Evolutionary conservation across 345 rosid genomes (phyloP).

Genomic region (Aethionema arabicum): DNA sequence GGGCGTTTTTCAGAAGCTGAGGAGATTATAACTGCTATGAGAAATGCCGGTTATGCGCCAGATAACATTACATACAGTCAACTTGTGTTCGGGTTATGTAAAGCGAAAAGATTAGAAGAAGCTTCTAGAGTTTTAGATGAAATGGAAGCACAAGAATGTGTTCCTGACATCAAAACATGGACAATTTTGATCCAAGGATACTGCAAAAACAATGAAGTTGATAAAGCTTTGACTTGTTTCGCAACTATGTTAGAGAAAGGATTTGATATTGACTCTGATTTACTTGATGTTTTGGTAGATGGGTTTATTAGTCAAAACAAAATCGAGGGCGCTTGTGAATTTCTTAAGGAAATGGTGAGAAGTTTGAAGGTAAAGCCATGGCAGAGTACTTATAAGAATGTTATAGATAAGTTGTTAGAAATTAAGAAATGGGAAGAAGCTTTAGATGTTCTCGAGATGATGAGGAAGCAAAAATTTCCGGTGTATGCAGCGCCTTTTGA

Average conservation of each 20-base stretch:
- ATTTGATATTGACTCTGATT: slow-evolving; percentile 57
- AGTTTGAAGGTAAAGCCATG: slow-evolving; percentile 59
- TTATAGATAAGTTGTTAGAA: slow-evolving; percentile 67
- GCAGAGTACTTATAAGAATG: slow-evolving; percentile 71
- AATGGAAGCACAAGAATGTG: slow-evolving; percentile 65
- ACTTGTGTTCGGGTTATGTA: slow-evolving; percentile 80
- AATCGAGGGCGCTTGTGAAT: slow-evolving; percentile 60
- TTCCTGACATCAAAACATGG: slow-evolving; percentile 82
- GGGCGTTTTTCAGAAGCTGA: slow-evolving; percentile 72
- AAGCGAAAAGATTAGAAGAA: slow-evolving; percentile 68
- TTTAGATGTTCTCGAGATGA: slow-evolving; percentile 58
- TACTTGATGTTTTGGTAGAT: slow-evolving; percentile 57
- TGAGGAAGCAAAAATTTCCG: slow-evolving; percentile 67
- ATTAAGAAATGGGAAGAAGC: slow-evolving; percentile 73
- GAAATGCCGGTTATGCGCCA: slow-evolving; percentile 64
- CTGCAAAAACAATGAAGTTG: slow-evolving; percentile 60
- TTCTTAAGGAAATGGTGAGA: slow-evolving; percentile 59
- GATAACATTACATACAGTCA: slow-evolving; percentile 90
- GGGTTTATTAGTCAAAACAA: slow-evolving; percentile 62
- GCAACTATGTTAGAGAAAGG: slow-evolving; percentile 61
- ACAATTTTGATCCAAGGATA: slow-evolving; percentile 86
- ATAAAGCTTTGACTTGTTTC: slow-evolving; percentile 56
- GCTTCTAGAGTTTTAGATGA: slow-evolving; percentile 58
- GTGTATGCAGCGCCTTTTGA: slow-evolving; percentile 60
- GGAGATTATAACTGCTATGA: slow-evolving; percentile 58